Evolutionary conservation across 2,329 filamentous ascomycete genomes (phyloP).

Genomic region (Fusarium vanettenii): DNA sequence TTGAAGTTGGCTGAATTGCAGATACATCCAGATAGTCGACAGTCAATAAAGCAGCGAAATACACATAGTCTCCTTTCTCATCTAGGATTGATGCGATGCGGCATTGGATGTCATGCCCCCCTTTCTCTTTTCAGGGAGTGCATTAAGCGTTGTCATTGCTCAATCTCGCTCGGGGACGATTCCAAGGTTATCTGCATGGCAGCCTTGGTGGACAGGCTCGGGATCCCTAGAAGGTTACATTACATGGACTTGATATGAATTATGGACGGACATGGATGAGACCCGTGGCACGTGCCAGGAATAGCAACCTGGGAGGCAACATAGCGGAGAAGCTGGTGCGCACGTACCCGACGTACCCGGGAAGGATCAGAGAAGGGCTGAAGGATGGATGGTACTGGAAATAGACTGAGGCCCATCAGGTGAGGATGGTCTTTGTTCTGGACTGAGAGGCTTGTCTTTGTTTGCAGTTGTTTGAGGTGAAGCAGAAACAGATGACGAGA

Average conservation of each 20-base stretch:
- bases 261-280: neutral
- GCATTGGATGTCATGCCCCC: slow-evolving; percentile 6
- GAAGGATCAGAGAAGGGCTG: slow-evolving; percentile 3
- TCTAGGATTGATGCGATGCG: neutral
- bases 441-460: slow-evolving; percentile 1
- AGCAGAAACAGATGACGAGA: slow-evolving; percentile 1
- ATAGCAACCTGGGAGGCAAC: slow-evolving; percentile 20
- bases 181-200: slow-evolving; percentile 22
- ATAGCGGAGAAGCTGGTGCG: slow-evolving; percentile 15
- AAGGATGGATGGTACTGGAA: neutral
- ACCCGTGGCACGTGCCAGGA: slow-evolving; percentile 7
- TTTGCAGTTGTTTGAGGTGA: slow-evolving; percentile 7
- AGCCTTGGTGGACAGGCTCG: neutral
- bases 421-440: neutral
- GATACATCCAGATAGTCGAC: neutral
- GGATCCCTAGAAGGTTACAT: neutral
- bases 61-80: neutral
- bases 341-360: neutral
- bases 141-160: neutral
- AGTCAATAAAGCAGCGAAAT: neutral
- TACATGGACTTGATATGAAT: neutral
- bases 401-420: neutral
- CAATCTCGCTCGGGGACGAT: slow-evolving; percentile 28
- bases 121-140: neutral
- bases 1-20: neutral